Evolutionary conservation across 106 monocot genomes (phyloP), one percentile per base, ranked within the genome.

Genomic region (Narthecium ossifragum): DNA sequence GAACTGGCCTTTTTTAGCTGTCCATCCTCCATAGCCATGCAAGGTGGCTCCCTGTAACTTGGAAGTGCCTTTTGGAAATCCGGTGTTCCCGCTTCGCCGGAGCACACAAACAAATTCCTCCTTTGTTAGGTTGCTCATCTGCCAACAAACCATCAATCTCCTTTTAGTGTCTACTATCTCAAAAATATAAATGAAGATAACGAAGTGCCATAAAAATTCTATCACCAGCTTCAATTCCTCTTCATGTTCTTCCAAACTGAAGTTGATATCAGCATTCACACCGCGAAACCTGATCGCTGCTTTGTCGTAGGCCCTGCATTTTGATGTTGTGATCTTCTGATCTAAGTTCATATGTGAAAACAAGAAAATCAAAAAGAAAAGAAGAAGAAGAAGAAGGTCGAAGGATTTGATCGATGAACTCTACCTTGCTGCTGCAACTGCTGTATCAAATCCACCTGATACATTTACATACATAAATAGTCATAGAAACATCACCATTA

Each of bases 221-320:
- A 7, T 57, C 23, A 80, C 80, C 70, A 74, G 77, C 26, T 83
- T 74, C 51, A 78, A 14, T 54, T 83, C 83, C 9, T 78, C 83
- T 26, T 74, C 62, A 15, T 83, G 78, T 33, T 83, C 83, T 14
- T 73, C 70, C 61, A 83, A 49, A 29, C 11, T 52, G 59, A 83
- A 83, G 34, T 83, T 83, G 52, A 83, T 83, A 30, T 83, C 83
- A 0, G 83, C 83, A 1, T 71, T 73, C 5, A 74, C 39, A 0
- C 83, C 82, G 2, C 83, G 73, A 34, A 83, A 83, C 56, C 74
- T 83, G 56, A 83, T 78, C 11, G 83, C 83, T 2, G 83, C 83
- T 49, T 62, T 65, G 34, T 83, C 83, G 29, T 83, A 83, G 0
- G 83, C 83, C 47, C 83, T 83, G 67, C 5, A 54, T 25, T 8